A percentile compares a stretch with the other conserved stretches of the same genome.
Evolutionary conservation across 306 rosid genomes (phyloP).

Genomic region (Hippophae tibetana): DNA sequence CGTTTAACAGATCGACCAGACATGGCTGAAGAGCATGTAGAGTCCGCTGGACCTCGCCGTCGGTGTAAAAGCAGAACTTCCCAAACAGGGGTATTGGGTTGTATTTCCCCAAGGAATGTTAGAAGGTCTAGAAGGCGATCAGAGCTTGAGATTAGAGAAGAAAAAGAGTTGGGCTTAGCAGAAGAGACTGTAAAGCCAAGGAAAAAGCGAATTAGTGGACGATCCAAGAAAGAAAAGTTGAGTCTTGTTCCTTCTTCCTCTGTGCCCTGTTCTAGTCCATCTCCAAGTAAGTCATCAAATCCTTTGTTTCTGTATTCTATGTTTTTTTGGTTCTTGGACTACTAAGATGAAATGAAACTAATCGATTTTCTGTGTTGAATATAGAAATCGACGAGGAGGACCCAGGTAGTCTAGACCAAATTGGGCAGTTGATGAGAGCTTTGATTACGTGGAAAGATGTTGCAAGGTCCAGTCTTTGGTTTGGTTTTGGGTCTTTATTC

Average conservation of each 20-base stretch:
- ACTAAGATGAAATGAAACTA: background rate
- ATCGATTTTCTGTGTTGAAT: constrained; percentile 4
- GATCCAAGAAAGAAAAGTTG: constrained; percentile 60
- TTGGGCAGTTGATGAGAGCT: constrained; percentile 47
- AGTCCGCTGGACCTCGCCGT: constrained; percentile 27
- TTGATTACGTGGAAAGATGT: constrained; percentile 81
- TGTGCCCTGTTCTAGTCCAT: constrained; percentile 35
- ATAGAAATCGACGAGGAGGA: constrained; percentile 43
- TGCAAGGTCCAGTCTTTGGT: constrained; percentile 75
- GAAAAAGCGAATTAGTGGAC: constrained; percentile 29
- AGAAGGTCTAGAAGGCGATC: constrained; percentile 49
- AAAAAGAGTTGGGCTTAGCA: constrained; percentile 35
- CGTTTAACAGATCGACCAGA: constrained; percentile 48
- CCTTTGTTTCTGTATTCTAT: background rate
- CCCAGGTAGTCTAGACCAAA: constrained; percentile 38
- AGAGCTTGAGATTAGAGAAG: constrained; percentile 62
- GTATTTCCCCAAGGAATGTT: constrained; percentile 59
- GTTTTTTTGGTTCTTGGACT: constrained; percentile 4
- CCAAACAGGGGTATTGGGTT: constrained; percentile 33
- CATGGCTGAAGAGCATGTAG: constrained; percentile 38
- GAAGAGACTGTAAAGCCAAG: constrained; percentile 57
- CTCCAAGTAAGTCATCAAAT: constrained; percentile 34
- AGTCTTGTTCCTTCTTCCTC: constrained; percentile 42
- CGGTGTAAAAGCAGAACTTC: constrained; percentile 39
- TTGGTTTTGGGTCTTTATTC: constrained; percentile 58